Conservation (phyloP, 371 early-diverging fungal genomes). For the Mortierella sp. region DNA sequence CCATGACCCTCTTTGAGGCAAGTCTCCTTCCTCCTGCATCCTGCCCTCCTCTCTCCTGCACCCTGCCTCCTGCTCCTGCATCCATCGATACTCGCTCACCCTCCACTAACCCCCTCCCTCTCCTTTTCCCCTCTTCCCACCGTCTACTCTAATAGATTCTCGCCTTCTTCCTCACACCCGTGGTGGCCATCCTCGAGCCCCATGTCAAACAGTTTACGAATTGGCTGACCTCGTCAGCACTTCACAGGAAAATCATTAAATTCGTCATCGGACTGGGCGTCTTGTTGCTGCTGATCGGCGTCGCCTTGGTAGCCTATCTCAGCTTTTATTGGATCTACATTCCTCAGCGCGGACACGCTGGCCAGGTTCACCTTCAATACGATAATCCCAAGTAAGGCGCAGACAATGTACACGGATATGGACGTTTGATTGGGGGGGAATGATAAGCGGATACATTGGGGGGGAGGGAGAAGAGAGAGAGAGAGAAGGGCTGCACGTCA, state of each 20-base stretch:
- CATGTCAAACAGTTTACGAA: slow-evolving; percentile 46
- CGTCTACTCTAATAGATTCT: too few relatives aligned
- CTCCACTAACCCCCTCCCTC: not conserved
- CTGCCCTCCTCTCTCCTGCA: not conserved
- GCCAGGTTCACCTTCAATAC: slow-evolving; percentile 65
- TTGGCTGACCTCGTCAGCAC: slow-evolving; percentile 49
- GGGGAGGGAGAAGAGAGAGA: too few relatives aligned
- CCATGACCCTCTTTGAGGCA: slow-evolving; percentile 48
- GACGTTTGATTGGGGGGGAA: too few relatives aligned
- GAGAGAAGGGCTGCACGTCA: too few relatives aligned
- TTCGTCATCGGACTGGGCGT: slow-evolving; percentile 45
- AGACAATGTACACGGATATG: slow-evolving; percentile 8
- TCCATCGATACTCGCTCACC: not conserved
- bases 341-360: slow-evolving; percentile 63
- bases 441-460: too few relatives aligned
- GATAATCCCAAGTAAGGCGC: slow-evolving; percentile 16
- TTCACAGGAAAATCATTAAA: slow-evolving; percentile 53
- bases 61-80: too few relatives aligned
- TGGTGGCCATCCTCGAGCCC: slow-evolving; percentile 49
- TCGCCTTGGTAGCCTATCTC: slow-evolving; percentile 58
- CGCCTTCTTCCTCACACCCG: slow-evolving; percentile 53
- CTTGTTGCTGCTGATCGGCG: slow-evolving; percentile 41
- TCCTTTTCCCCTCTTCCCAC: too few relatives aligned
- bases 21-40: slow-evolving; percentile 4
- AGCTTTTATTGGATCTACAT: slow-evolving; percentile 67